These are phyloP conservation scores for Xerocomus spinulosus DNA, from an alignment of 768 basidiomycete genomes.

Conservation along the genomic window DNA sequence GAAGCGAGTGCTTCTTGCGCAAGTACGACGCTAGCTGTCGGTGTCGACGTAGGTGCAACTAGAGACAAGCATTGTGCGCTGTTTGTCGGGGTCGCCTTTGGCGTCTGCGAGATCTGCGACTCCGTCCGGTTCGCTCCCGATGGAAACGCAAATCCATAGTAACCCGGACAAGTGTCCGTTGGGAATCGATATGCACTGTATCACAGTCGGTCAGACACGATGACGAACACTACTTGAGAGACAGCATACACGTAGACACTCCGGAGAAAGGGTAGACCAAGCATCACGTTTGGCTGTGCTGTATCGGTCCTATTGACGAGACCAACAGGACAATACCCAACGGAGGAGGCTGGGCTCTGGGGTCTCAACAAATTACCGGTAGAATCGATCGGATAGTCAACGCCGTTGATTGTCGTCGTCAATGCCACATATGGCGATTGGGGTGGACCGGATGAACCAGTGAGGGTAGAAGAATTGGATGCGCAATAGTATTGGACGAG, in stretches of 20 bases:
- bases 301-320: slow-evolving; percentile 13
- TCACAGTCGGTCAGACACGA: neutral
- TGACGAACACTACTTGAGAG: neutral
- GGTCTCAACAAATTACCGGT: slow-evolving; percentile 20
- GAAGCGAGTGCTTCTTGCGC: slow-evolving; percentile 8
- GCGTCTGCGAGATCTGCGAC: slow-evolving; percentile 26
- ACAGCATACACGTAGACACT: slow-evolving; percentile 30
- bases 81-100: slow-evolving; percentile 24
- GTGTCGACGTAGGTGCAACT: slow-evolving; percentile 27
- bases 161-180: slow-evolving; percentile 26
- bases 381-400: slow-evolving; percentile 30
- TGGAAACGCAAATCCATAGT: slow-evolving; percentile 31
- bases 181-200: slow-evolving; percentile 31
- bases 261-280: slow-evolving; percentile 28
- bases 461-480: neutral
- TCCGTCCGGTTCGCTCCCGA: slow-evolving; percentile 25
- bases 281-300: slow-evolving; percentile 8
- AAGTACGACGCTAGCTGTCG: slow-evolving; percentile 12
- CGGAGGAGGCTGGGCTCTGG: accelerated
- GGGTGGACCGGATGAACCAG: neutral
- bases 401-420: slow-evolving; percentile 29
- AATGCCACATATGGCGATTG: slow-evolving; percentile 21
- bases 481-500: slow-evolving; percentile 18
- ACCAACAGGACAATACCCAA: slow-evolving; percentile 20
- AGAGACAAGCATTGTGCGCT: slow-evolving; percentile 25